Evolutionary conservation across 2,329 filamentous ascomycete genomes (phyloP).

Genomic region (Alternaria viburni): DNA sequence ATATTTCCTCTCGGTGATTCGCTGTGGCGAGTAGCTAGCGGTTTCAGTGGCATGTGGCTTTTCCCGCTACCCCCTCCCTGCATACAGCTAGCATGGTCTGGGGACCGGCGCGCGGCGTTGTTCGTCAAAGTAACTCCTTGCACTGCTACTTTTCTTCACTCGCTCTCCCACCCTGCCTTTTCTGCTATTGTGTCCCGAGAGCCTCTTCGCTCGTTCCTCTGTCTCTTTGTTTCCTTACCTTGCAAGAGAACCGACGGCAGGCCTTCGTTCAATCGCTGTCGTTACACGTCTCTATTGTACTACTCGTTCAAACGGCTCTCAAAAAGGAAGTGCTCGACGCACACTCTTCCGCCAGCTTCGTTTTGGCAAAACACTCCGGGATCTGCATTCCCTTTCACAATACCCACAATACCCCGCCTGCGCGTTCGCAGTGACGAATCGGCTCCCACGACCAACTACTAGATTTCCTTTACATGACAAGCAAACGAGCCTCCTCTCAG

Average conservation of each 20-base stretch:
- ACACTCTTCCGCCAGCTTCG: slow-evolving; percentile 31
- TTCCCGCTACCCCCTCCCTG: slow-evolving; percentile 27
- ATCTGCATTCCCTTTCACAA: slow-evolving; percentile 11
- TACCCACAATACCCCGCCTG: slow-evolving; percentile 11
- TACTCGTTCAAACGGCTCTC: slow-evolving; percentile 16
- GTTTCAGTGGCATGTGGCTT: slow-evolving; percentile 29
- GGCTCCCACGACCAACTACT: slow-evolving; percentile 13
- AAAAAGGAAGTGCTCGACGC: slow-evolving; percentile 41
- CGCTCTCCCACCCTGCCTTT: slow-evolving; percentile 10
- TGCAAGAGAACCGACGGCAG: slow-evolving; percentile 32
- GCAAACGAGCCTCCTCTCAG: slow-evolving; percentile 36
- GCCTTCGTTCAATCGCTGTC: slow-evolving; percentile 41
- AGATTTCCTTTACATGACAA: slow-evolving; percentile 24
- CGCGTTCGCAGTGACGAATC: slow-evolving; percentile 16
- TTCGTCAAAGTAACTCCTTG: slow-evolving; percentile 14
- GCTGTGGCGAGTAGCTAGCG: slow-evolving; percentile 22
- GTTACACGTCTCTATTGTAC: slow-evolving; percentile 23
- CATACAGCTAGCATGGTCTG: slow-evolving; percentile 10
- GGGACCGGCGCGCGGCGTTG: slow-evolving; percentile 7
- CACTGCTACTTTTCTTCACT: slow-evolving; percentile 20
- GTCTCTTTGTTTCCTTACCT: slow-evolving; percentile 24
- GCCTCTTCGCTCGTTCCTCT: slow-evolving; percentile 29
- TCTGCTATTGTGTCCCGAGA: slow-evolving; percentile 22
- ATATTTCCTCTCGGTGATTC: slow-evolving; percentile 26
- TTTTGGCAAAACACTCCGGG: slow-evolving; percentile 8